Conservation (phyloP, 1,284 basidiomycete genomes). For the Rhodotorula sp. region DNA sequence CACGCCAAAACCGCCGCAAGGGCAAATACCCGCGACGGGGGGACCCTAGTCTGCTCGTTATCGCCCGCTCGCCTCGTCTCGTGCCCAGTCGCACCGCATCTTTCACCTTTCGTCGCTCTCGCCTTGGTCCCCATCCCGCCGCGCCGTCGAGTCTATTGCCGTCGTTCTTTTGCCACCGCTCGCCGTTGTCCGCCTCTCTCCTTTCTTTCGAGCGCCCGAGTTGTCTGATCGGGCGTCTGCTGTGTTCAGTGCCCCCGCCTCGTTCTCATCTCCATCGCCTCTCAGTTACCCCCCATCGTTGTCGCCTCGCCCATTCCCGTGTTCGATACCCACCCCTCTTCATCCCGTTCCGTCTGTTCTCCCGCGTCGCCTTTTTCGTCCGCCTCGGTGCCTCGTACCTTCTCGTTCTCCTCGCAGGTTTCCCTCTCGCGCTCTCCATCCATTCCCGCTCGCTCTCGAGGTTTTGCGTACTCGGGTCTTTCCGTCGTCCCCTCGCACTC, state of each 20-base stretch:
- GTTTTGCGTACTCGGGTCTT: too few relatives aligned
- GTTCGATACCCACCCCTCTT: not conserved
- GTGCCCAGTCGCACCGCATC: not conserved
- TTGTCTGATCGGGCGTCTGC: not conserved
- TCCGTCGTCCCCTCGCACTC: too few relatives aligned
- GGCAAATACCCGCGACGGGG: not conserved
- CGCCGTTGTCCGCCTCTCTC: not conserved
- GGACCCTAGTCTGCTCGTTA: too few relatives aligned
- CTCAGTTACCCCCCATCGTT: too few relatives aligned
- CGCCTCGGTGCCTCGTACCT: too few relatives aligned
- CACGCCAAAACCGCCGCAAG: not conserved
- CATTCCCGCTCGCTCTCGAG: too few relatives aligned
- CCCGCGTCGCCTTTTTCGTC: too few relatives aligned
- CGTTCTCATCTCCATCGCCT: not conserved
- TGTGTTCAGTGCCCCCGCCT: not conserved
- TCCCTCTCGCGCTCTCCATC: too few relatives aligned
- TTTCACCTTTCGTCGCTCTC: not conserved
- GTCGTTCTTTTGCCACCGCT: not conserved
- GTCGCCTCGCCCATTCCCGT: not conserved
- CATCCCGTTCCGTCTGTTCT: not conserved
- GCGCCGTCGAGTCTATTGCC: not conserved
- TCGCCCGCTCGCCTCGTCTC: not conserved
- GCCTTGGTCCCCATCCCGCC: not conserved
- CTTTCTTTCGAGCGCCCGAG: not conserved
- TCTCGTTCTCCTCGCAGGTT: too few relatives aligned